Evolutionary conservation across 257 asterid species (phyloP), one percentile per base, ranked within the genome.

Genomic region (Ligustrum vulgare): DNA sequence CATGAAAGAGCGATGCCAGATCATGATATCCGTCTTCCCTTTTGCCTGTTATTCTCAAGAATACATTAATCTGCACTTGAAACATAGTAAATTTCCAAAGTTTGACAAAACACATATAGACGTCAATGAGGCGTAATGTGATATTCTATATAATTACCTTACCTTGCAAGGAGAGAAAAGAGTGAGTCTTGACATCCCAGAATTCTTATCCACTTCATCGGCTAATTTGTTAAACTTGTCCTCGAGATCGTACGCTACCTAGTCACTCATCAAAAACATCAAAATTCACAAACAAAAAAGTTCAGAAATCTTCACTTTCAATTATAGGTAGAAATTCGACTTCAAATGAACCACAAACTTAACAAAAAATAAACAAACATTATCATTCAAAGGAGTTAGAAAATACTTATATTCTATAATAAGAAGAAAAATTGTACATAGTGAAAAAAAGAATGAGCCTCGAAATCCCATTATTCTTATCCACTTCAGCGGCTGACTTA

Each of bases 151-250:
- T 64, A 28, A 71, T 79, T 79, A n/a, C 77, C 87, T 80, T 79
- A 94, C 97, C 95, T 94, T 94, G 82, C 98, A 92, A 90, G 98
- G 98, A 2, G 96, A 94, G 81, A 90, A 93, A 15, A 94, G 90
- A 41, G 92, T 81, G 10, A 94, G 93, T 80, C 97, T 89, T 80
- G 93, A 77, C 84, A 90, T 78, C 67, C 96, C 97, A 80, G 90
- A 88, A 51, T 86, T 84, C 79, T 71, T 77, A 86, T 92, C 97
- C 87, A 92, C 96, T 85, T 90, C 93, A 89, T 90, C 97, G 62
- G 97, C 97, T 69, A 92, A 79, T 71, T 83, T 86, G 74, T 87
- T 90, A 5, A 89, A 80, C 67, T 75, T 90, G 20, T 84, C 94
- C 81, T 89, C 93, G 74, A 81, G 84, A 80, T 86, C 86, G 78